phyloP scores from a whole-genome alignment of 2,329 filamentous ascomycete genomes.

The Pseudonectria buxi region DNA sequence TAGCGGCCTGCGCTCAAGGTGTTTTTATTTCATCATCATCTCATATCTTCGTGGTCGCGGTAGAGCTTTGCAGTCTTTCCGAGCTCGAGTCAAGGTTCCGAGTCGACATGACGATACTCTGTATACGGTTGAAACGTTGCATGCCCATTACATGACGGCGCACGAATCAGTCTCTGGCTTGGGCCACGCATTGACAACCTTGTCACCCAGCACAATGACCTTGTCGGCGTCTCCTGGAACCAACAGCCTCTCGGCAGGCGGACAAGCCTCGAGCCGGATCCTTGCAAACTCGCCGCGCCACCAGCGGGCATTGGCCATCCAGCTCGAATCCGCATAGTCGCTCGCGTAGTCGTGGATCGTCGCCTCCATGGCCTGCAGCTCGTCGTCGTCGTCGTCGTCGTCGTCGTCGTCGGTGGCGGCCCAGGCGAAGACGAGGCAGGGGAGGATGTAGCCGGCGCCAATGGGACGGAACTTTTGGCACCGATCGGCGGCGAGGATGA shows the following conservation, averaged over 20 bases:
- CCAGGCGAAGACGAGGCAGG: conserved; percentile 21
- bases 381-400: too few relatives aligned
- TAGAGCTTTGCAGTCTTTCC: too few relatives aligned
- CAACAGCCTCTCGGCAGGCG: background rate
- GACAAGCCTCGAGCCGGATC: conserved; percentile 1
- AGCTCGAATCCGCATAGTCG: conserved; percentile 10
- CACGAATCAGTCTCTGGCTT: too few relatives aligned
- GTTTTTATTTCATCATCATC: too few relatives aligned
- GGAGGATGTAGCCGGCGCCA: conserved; percentile 21
- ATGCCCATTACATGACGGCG: too few relatives aligned
- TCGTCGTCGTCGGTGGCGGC: conserved; percentile 18
- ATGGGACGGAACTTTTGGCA: conserved; percentile 18
- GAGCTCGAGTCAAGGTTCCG: too few relatives aligned
- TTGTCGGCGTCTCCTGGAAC: background rate
- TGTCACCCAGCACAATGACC: too few relatives aligned
- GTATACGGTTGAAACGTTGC: too few relatives aligned
- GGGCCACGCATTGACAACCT: too few relatives aligned
- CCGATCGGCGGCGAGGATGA: conserved; percentile 14
- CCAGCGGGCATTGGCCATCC: conserved; percentile 7
- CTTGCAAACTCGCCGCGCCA: conserved; percentile 5
- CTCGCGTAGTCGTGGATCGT: conserved; percentile 14
- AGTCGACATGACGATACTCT: too few relatives aligned
- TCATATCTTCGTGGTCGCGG: too few relatives aligned
- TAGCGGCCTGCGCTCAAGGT: too few relatives aligned
- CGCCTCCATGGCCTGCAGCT: conserved; percentile 3